phyloP scores from a whole-genome alignment of 345 rosid species.

The Boechera retrofracta region DNA sequence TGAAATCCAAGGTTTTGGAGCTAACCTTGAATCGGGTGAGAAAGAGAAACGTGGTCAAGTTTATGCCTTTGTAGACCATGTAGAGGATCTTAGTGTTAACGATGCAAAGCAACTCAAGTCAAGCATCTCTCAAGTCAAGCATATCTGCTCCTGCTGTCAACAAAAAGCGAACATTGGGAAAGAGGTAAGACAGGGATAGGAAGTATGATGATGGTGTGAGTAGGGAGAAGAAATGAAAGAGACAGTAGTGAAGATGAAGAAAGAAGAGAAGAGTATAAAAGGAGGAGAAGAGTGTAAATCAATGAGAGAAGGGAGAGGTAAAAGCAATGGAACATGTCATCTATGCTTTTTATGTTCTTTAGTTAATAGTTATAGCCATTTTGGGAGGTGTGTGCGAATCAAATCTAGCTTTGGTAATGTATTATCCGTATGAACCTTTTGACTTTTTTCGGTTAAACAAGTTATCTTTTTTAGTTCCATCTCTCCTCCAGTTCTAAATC shows the following conservation, averaged over 20 bases:
- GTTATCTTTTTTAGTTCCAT: not conserved
- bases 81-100: not conserved
- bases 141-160: not conserved
- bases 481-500: not conserved
- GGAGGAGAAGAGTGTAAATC: not conserved
- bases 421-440: not conserved
- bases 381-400: not conserved
- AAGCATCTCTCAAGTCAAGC: not conserved
- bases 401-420: slow-evolving; percentile 8
- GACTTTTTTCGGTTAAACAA: not conserved
- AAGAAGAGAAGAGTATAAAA: not conserved
- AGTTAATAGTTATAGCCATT: not conserved
- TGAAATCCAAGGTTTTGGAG: slow-evolving; percentile 20
- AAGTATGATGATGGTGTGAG: not conserved
- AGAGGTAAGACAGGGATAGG: not conserved
- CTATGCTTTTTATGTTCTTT: not conserved
- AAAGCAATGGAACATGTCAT: not conserved
- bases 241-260: not conserved
- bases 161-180: not conserved
- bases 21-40: not conserved
- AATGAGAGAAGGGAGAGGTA: not conserved
- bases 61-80: not conserved
- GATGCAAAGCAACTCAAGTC: not conserved
- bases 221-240: not conserved
- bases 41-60: not conserved